Percentiles rank a stretch among this genome's conserved stretches.
Evolutionary conservation across 1,284 basidiomycete genomes (phyloP).

Genomic region (Vanrija humicola): DNA sequence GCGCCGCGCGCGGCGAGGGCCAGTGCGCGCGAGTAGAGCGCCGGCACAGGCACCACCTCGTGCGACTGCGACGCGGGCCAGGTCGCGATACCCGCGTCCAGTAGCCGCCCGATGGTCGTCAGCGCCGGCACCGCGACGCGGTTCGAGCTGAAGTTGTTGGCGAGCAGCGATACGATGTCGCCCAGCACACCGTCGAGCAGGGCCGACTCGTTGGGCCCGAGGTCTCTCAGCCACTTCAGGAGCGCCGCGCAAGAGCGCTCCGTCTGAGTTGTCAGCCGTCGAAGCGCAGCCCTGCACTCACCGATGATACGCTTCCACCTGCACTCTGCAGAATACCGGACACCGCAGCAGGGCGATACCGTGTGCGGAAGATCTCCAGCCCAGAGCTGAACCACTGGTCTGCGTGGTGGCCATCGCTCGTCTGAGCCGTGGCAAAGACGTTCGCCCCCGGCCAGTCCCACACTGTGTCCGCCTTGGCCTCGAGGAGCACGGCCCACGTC

Average conservation of each 20-base stretch:
- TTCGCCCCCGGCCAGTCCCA: conserved; percentile 11
- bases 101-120: conserved; percentile 66
- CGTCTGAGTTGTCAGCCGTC: conserved; percentile 54
- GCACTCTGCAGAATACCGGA: conserved; percentile 70
- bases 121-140: conserved; percentile 69
- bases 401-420: neutral
- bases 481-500: conserved; percentile 48
- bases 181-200: conserved; percentile 57
- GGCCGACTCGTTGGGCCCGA: conserved; percentile 48
- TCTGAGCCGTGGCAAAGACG: neutral
- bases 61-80: neutral
- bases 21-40: conserved; percentile 3
- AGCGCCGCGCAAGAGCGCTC: conserved; percentile 64
- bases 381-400: conserved; percentile 12
- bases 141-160: conserved; percentile 59
- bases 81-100: conserved; percentile 54
- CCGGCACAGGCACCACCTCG: neutral
- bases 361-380: conserved; percentile 7
- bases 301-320: conserved; percentile 75
- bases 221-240: conserved; percentile 44
- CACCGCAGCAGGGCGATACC: conserved; percentile 53
- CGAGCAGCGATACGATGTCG: conserved; percentile 56
- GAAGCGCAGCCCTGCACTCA: conserved; percentile 50
- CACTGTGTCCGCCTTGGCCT: neutral
- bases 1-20: conserved; percentile 19